A percentile compares a stretch with the other conserved stretches of the same genome.
These are phyloP conservation scores for Shiraia sp. DNA, from an alignment of 2,329 filamentous ascomycete genomes.

Conservation along the genomic window DNA sequence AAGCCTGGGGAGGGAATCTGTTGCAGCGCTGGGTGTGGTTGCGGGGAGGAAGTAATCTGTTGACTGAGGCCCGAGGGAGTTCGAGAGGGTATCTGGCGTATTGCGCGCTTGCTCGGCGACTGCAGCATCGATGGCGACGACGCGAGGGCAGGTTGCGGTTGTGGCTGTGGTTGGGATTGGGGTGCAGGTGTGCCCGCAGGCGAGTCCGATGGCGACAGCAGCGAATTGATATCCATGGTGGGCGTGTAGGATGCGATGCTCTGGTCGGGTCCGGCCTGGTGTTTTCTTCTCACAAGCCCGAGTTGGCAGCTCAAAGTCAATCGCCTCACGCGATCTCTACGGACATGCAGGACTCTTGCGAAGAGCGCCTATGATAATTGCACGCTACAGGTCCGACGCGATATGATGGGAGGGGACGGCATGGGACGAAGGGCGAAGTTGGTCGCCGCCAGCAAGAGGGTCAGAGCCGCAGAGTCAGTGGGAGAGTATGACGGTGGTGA, in stretches of 20 bases:
- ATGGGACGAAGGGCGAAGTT: constrained; percentile 23
- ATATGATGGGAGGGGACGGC: constrained; percentile 19
- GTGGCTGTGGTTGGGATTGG: constrained; percentile 29
- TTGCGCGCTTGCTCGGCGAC: constrained; percentile 38
- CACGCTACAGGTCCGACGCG: constrained; percentile 20
- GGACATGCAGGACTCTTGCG: background rate
- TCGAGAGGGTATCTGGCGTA: constrained; percentile 42
- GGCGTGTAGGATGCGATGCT: background rate
- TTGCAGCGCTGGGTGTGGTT: constrained; percentile 42
- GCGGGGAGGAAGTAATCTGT: constrained; percentile 41
- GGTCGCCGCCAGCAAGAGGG: constrained; percentile 11
- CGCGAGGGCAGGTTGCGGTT: constrained; percentile 27
- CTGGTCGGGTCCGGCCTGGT: constrained; percentile 3
- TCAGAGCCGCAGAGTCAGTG: constrained; percentile 11
- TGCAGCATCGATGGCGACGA: constrained; percentile 32
- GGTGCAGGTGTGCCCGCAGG: constrained; percentile 43
- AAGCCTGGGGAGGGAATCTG: constrained; percentile 35
- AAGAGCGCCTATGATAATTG: constrained; percentile 11
- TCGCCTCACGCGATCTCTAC: background rate
- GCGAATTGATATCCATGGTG: constrained; percentile 55
- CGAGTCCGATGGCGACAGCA: constrained; percentile 54
- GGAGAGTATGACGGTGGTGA: constrained; percentile 15
- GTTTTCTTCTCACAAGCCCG: background rate
- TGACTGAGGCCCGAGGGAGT: constrained; percentile 52
- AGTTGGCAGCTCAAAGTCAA: too few relatives aligned